Evolutionary conservation across 768 basidiomycete species (phyloP).

Genomic region (Tylopilus subfusipes): DNA sequence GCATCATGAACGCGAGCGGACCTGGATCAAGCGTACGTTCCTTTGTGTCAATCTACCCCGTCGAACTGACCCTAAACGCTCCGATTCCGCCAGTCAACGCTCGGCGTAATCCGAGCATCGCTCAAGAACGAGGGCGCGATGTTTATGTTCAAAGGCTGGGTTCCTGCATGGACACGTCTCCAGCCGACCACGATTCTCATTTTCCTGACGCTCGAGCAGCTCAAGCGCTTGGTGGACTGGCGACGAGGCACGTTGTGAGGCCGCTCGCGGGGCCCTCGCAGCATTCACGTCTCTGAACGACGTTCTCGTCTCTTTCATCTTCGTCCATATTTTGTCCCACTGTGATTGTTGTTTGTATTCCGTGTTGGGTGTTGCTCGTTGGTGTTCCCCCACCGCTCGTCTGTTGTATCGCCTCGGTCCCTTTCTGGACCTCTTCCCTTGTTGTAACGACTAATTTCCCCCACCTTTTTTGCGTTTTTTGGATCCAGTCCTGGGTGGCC

Average conservation of each 20-base stretch:
- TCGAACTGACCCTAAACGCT: not conserved
- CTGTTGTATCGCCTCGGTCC: not conserved
- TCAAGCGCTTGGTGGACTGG: slow-evolving; percentile 70
- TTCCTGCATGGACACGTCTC: slow-evolving; percentile 81
- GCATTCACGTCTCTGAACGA: not conserved
- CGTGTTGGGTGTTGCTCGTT: not conserved
- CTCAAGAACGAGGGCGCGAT: slow-evolving; percentile 72
- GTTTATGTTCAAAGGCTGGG: slow-evolving; percentile 94
- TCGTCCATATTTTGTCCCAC: too few relatives aligned
- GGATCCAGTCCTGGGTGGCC: not conserved
- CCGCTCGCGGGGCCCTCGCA: not conserved
- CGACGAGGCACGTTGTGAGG: slow-evolving; percentile 35
- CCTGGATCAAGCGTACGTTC: slow-evolving; percentile 69
- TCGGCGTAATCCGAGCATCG: slow-evolving; percentile 64
- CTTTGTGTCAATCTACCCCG: not conserved
- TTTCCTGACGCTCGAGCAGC: slow-evolving; percentile 79
- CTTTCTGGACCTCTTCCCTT: not conserved
- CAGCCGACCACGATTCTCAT: slow-evolving; percentile 88
- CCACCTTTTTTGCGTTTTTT: not conserved
- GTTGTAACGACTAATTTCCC: not conserved
- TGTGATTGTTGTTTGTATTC: not conserved
- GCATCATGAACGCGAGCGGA: slow-evolving; percentile 87
- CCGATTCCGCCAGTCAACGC: slow-evolving; percentile 50
- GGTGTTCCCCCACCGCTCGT: not conserved
- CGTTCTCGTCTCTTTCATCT: not conserved